Conservation (phyloP, 495 filamentous ascomycete species). For the Penicillium lividum region DNA sequence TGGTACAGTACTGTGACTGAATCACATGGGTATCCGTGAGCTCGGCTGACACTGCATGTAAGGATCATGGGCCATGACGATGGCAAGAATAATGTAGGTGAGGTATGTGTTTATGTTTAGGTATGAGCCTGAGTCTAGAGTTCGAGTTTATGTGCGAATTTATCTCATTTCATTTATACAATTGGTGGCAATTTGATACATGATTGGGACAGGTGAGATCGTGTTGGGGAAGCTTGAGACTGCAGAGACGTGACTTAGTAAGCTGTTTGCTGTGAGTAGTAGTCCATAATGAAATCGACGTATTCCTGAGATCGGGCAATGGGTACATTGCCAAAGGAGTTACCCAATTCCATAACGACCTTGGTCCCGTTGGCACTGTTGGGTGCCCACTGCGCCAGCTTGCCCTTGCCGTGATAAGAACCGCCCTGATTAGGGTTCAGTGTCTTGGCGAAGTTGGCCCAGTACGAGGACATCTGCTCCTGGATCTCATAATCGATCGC, state of each 20-base stretch:
- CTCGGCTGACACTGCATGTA: no score
- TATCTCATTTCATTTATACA: neutral
- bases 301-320: conserved; percentile 19
- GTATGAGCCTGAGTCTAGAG: neutral
- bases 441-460: conserved; percentile 36
- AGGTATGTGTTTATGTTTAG: neutral
- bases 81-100: no score
- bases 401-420: conserved; percentile 21
- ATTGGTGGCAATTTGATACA: neutral
- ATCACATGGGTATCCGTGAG: neutral
- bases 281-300: conserved; percentile 26
- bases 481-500: conserved; percentile 24
- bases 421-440: conserved; percentile 29
- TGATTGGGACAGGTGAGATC: neutral
- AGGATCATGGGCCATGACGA: no score
- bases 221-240: neutral
- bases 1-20: neutral
- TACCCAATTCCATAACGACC: conserved; percentile 27
- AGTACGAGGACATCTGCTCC: conserved; percentile 30
- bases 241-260: conserved; percentile 8
- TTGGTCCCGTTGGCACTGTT: conserved; percentile 22
- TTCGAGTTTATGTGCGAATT: neutral
- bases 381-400: conserved; percentile 18
- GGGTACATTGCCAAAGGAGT: conserved; percentile 21
- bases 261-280: conserved; percentile 22